Evolutionary conservation across 345 rosid species (phyloP).

Genomic region (Salix udensis): DNA sequence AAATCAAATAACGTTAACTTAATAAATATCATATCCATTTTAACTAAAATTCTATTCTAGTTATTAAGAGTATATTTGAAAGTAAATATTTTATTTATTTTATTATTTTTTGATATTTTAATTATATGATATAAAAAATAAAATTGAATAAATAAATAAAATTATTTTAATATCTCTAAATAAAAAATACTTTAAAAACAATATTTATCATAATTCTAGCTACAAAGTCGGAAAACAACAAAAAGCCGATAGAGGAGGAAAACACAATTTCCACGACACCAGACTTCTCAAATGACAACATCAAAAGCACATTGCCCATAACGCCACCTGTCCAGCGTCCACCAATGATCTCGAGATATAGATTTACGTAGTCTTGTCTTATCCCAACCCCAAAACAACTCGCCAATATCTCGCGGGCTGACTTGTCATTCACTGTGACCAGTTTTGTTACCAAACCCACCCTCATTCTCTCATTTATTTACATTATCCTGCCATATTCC

Average conservation of each 20-base stretch:
- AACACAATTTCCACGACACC: neutral
- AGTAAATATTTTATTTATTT: no score
- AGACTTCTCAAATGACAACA: neutral
- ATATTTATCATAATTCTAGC: no score
- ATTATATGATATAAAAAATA: no score
- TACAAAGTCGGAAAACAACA: neutral
- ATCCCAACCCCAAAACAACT: neutral
- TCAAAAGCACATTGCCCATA: neutral
- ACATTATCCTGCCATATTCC: slow-evolving; percentile 18
- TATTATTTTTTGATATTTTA: no score
- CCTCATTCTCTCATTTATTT: slow-evolving; percentile 13
- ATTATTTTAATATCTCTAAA: no score
- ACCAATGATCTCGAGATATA: slow-evolving; percentile 1
- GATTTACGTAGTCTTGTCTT: neutral
- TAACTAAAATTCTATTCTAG: no score
- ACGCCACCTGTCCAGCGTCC: neutral
- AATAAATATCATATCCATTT: no score
- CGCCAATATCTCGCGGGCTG: neutral
- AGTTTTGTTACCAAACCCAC: neutral
- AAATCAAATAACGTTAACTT: no score
- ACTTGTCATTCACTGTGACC: slow-evolving; percentile 16
- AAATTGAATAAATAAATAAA: no score
- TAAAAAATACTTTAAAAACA: no score
- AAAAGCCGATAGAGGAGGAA: neutral
- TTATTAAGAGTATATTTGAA: no score